Evolutionary conservation across 371 early-diverging fungal genomes (phyloP), one percentile per base, ranked within the genome.

Genomic region (Rhizomucor miehei): DNA sequence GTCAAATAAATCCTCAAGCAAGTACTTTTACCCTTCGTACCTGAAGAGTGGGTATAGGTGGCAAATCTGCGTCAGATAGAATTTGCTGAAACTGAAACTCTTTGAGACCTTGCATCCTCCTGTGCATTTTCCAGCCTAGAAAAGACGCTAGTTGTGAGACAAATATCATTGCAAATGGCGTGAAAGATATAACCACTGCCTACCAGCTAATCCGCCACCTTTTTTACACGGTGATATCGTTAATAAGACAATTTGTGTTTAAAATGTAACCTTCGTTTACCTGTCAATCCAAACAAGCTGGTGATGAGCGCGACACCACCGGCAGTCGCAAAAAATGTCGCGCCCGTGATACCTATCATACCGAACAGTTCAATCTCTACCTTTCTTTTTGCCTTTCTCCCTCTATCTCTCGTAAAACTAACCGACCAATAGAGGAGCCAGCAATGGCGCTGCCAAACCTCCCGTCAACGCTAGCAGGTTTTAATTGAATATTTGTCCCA

Each of bases 371-470:
- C n/a, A n/a, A n/a, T n/a, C n/a, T n/a, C n/a, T 29, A 29, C 8
- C 29, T 29, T 29, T 5, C 5, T 29, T 8, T 29, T 5, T 8
- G 29, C 8, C 3, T 29, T 29, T 3, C 29, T 29, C 29, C 29
- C 3, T 29, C 29, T 29, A 8, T 8, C 29, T 3, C 29, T 29
- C n/a, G 29, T 3, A 8, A 29, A 29, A 29, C 29, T 21, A 55
- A 54, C 68, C 77, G 11, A 69, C 80, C 20, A 85, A 61, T 0
- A 82, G 60, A 35, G 81, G 81, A 6, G 81, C 84, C 20, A 87
- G 69, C 24, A 85, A 49, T 4, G 87, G 87, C 12, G 87, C 85
- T 3, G 87, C 87, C 40, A 87, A 54, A 20, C 87, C 87, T 19
- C 87, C 87, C 0, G 87, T 85, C 48, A 87, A 54, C 3, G 77